phyloP scores from a whole-genome alignment of 352 stramenopile genomes.

The Phytopythium sindhum region DNA sequence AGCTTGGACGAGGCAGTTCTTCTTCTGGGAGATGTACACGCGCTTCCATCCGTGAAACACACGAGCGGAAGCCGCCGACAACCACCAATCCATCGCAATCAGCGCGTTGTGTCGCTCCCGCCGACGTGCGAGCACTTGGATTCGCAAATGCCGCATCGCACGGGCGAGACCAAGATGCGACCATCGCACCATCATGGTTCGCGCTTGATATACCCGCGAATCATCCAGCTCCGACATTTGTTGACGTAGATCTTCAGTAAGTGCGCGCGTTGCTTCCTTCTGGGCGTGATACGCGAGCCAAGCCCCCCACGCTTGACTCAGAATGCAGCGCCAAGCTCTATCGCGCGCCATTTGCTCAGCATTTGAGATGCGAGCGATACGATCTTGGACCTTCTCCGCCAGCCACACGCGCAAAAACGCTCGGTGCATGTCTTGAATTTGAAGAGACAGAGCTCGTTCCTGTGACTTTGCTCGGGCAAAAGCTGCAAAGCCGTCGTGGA shows the following conservation, averaged over 20 bases:
- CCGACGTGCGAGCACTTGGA: background rate
- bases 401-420: constrained; percentile 29
- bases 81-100: constrained; percentile 30
- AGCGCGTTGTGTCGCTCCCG: constrained; percentile 16
- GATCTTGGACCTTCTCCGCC: constrained; percentile 10
- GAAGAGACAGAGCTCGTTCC: constrained; percentile 11
- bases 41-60: constrained; percentile 22
- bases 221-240: constrained; percentile 7
- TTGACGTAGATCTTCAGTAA: constrained; percentile 10
- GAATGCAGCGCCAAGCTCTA: constrained; percentile 11
- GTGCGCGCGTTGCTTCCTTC: constrained; percentile 14
- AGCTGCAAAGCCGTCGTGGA: constrained; percentile 19
- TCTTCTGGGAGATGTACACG: constrained; percentile 10
- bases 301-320: constrained; percentile 14
- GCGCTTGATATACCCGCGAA: background rate
- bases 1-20: constrained; percentile 6
- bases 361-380: constrained; percentile 18
- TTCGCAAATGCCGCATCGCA: constrained; percentile 17
- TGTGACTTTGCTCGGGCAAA: constrained; percentile 14
- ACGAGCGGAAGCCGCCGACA: constrained; percentile 7
- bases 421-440: constrained; percentile 19
- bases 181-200: constrained; percentile 24
- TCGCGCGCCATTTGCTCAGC: constrained; percentile 21
- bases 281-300: constrained; percentile 21
- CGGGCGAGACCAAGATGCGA: constrained; percentile 9